These are phyloP conservation scores for Mortierella sp. DNA, from an alignment of 371 early-diverging fungal genomes.

Conservation along the genomic window DNA sequence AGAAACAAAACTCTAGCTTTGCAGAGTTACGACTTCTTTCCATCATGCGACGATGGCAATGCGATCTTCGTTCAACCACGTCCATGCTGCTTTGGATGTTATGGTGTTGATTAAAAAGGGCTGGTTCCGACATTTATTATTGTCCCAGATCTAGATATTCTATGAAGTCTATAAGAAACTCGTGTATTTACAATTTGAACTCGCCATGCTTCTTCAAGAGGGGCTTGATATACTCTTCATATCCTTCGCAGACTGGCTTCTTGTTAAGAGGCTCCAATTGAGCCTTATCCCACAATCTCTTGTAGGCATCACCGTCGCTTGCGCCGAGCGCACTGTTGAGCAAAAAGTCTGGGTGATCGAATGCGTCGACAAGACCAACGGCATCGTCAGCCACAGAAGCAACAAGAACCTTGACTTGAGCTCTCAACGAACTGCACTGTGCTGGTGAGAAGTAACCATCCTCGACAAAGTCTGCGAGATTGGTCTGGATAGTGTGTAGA, in stretches of 20 bases:
- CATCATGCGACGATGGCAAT: no score
- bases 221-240: constrained; percentile 70
- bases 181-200: constrained; percentile 42
- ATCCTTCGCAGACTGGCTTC: constrained; percentile 67
- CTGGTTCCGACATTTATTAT: no score
- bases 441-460: constrained; percentile 63
- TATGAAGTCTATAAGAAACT: neutral
- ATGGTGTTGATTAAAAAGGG: no score
- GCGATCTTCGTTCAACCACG: no score
- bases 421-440: constrained; percentile 66
- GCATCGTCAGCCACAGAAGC: constrained; percentile 77
- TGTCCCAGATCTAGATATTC: neutral
- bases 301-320: constrained; percentile 81
- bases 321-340: constrained; percentile 85
- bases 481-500: constrained; percentile 74
- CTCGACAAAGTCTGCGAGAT: constrained; percentile 73
- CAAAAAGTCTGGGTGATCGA: constrained; percentile 80
- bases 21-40: no score
- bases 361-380: constrained; percentile 81
- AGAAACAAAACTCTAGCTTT: no score
- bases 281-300: constrained; percentile 68
- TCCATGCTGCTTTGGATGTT: no score
- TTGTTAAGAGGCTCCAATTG: constrained; percentile 77
- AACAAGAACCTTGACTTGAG: constrained; percentile 63
- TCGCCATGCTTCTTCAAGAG: constrained; percentile 59